phyloP scores from a whole-genome alignment of 495 filamentous ascomycete species.

The Hypoxylon cercidicola region DNA sequence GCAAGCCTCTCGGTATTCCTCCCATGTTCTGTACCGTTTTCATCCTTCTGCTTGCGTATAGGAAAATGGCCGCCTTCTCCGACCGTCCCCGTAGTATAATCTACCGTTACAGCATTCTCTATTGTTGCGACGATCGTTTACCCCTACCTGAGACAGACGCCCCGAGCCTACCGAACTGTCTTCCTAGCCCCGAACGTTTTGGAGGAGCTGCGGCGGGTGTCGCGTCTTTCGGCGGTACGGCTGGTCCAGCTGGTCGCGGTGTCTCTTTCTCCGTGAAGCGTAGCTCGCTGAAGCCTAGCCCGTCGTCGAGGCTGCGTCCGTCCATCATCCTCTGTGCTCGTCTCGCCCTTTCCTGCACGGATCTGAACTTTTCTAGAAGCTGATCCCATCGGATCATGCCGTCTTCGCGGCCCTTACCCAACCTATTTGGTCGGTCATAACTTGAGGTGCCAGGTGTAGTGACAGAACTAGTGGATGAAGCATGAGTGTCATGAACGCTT shows the following conservation, averaged over 20 bases:
- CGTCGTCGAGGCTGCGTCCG: slow-evolving; percentile 54
- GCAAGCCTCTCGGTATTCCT: slow-evolving; percentile 1
- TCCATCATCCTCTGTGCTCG: slow-evolving; percentile 54
- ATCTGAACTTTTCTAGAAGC: slow-evolving; percentile 94
- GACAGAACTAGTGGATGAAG: slow-evolving; percentile 54
- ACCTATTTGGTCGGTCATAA: slow-evolving; percentile 82
- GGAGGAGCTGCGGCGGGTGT: slow-evolving; percentile 48
- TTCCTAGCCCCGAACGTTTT: slow-evolving; percentile 72
- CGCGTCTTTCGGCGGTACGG: slow-evolving; percentile 56
- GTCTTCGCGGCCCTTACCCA: slow-evolving; percentile 82
- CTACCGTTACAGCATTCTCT: slow-evolving; percentile 13
- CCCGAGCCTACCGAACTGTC: slow-evolving; percentile 72
- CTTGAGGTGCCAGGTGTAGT: slow-evolving; percentile 58
- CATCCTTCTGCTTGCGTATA: not conserved
- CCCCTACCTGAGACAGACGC: slow-evolving; percentile 71
- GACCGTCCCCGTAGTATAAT: not conserved
- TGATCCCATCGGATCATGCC: slow-evolving; percentile 89
- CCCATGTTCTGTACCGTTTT: not conserved
- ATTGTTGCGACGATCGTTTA: slow-evolving; percentile 54
- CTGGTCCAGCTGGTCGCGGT: slow-evolving; percentile 43
- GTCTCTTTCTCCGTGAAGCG: slow-evolving; percentile 57
- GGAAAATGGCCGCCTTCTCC: not conserved
- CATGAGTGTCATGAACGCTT: slow-evolving; percentile 46
- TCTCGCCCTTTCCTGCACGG: slow-evolving; percentile 82
- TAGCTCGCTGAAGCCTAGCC: slow-evolving; percentile 49